Base-by-base conservation (phyloP, 1,139 yeast species). In the Fermentozyma sake region DNA sequence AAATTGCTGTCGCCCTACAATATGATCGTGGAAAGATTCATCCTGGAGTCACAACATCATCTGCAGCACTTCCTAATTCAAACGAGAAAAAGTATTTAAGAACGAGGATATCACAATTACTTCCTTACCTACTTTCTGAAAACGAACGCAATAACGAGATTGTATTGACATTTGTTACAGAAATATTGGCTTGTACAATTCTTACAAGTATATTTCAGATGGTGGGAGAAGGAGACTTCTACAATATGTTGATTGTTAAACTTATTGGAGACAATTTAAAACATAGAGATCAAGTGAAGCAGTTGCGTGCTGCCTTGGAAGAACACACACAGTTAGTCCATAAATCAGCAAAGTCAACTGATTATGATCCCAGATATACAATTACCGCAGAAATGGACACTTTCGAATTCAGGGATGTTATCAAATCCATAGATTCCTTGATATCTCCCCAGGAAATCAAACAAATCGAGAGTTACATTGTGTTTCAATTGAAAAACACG, bases 221-320 rank as follows among this genome's bases (percentile, higher is more conserved):
- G 61, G 44, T 82, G 1, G 61, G 81, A 0, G 91, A 83, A 32
- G 75, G 91, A 1, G 95, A 86, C 48, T 82, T 77, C 37, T 81
- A 81, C 72, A 89, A 87, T 48, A 68, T 75, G 31, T 48, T 68
- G 28, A 67, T 86, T 12, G 77, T 79, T 5, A 71, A 72, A 29
- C 51, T 72, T 3, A 73, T 84, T 3, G 81, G 86, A 1, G 74
- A 72, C 17, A 72, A 80, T 14, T 61, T 89, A 45, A 78, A 77
- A 37, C 93, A 86, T 43, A 66, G 89, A 36, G 74, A 73, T 21
- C 87, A 84, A 44, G 95, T 87, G 1, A 76, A 79, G 38, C 74
- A 76, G 39, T 65, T 87, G 11, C 61, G 95, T 35, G 76, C 73
- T 11, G 85, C 84, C 0, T 61, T 89, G 25, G 81, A 79, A 37